Percentiles rank a stretch among this genome's conserved stretches.
Conservation (phyloP, 495 filamentous ascomycete genomes). For the Extremus antarcticus region DNA sequence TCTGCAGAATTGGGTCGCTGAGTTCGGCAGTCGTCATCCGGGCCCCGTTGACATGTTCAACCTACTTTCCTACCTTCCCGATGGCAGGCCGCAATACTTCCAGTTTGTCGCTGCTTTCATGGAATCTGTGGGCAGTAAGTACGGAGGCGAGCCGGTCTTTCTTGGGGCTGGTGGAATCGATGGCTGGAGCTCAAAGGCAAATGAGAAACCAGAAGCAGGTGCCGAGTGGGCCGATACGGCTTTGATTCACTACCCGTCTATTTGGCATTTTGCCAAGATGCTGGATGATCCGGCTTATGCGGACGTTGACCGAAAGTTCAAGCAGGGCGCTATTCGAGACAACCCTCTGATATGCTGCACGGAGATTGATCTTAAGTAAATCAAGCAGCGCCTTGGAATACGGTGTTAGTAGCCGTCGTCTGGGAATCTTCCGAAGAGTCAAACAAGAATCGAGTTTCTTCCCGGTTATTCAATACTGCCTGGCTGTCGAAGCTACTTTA, state of each 20-base stretch:
- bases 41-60: constrained; percentile 11
- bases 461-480: too few species aligned
- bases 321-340: constrained; percentile 8
- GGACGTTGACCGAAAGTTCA: constrained; percentile 10
- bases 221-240: constrained; percentile 6
- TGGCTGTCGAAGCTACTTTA: too few species aligned
- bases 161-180: background rate
- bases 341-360: constrained; percentile 1
- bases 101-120: constrained; percentile 2
- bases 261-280: constrained; percentile 14
- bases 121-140: constrained; percentile 1
- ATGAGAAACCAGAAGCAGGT: background rate
- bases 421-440: too few species aligned
- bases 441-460: too few species aligned
- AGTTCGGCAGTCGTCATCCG: constrained; percentile 1
- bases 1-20: constrained; percentile 5
- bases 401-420: too few species aligned
- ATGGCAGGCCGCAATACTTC: background rate
- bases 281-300: constrained; percentile 12
- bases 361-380: constrained; percentile 2
- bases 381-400: too few species aligned
- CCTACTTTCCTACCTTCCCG: background rate
- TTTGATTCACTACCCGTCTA: constrained; percentile 9
- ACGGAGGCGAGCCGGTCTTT: constrained; percentile 1
- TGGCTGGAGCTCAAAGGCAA: background rate